Evolutionary conservation across 352 stramenopile species (phyloP), one percentile per base, ranked within the genome.

Genomic region (Thalassiosira oceanica): DNA sequence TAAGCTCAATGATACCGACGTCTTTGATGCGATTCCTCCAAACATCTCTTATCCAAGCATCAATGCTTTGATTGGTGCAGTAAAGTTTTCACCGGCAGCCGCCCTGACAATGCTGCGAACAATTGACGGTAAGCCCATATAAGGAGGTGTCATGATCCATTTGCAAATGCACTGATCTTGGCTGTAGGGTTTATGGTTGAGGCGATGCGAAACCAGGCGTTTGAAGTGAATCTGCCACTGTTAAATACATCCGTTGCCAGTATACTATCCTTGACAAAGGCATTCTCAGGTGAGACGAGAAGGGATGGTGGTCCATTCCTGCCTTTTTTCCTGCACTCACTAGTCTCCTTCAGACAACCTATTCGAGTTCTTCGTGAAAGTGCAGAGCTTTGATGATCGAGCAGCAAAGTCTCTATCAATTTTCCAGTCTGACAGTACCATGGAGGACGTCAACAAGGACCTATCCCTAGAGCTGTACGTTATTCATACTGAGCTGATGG

Each of bases 361-460:
- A 11, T 73, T 68, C 35, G 37, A 77, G 26, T 68, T 68, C 29
- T 77, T 77, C 56, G 51, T 73, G 16, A 68, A 35, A 23, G 61
- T 39, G 2, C 13, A 50, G 16, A 10, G 23, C 23, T 50, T 66
- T 35, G 49, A 53, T 11, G 27, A 61, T 15, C 65, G 65, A 28
- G 41, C n/a, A 0, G 2, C 52, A n/a, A 75, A 75, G 23, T 61
- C 33, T 41, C 29, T 72, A 3, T 41, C 42, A 26, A 28, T 64
- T 31, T 10, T 51, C 24, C 45, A n/a, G 23, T 24, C 11, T n/a
- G 44, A 16, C 26, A 43, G 42, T n/a, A 28, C 28, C 23, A 54
- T 51, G 11, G 16, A 46, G 11, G 28, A 10, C 18, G 31, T 50
- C 13, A 41, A 70, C 8, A 15, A 42, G 3, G 52, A 39, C 39